Conservation (phyloP, 805 yeast genomes). For the Candida insectorum region DNA sequence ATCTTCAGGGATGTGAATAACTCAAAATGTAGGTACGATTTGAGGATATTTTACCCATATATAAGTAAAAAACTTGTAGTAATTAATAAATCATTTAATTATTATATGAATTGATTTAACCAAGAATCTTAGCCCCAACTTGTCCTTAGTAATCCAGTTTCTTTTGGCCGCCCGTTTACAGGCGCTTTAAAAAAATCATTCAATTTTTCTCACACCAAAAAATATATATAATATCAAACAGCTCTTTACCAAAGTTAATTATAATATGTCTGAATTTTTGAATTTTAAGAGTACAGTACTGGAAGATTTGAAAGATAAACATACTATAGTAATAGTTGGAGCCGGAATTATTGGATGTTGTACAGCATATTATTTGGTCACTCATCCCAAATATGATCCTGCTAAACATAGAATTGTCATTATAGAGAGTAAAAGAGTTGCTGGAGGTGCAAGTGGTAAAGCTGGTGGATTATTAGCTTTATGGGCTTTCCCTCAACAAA, state of each 20-base stretch:
- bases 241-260: too few relatives aligned
- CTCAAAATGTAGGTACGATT: too few relatives aligned
- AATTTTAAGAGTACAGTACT: constrained; percentile 40
- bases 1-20: too few relatives aligned
- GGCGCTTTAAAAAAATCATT: constrained; percentile 1
- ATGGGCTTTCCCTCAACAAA: constrained; percentile 96
- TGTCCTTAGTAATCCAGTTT: too few relatives aligned
- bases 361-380: constrained; percentile 83
- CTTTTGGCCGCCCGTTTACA: too few relatives aligned
- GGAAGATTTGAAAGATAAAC: constrained; percentile 54
- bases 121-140: too few relatives aligned
- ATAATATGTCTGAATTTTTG: constrained; percentile 32
- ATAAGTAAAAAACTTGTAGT: too few relatives aligned
- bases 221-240: not conserved
- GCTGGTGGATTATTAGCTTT: constrained; percentile 94
- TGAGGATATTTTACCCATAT: too few relatives aligned
- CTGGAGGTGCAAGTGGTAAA: constrained; percentile 96
- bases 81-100: too few relatives aligned
- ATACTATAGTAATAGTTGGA: constrained; percentile 81
- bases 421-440: constrained; percentile 85
- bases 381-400: constrained; percentile 76
- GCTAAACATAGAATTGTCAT: constrained; percentile 76
- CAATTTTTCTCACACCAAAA: constrained; percentile 1
- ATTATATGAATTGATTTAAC: too few relatives aligned
- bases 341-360: constrained; percentile 97